phyloP scores from a whole-genome alignment of 2,329 filamentous ascomycete genomes.

The Ophiocordyceps camponoti-leonardi region DNA sequence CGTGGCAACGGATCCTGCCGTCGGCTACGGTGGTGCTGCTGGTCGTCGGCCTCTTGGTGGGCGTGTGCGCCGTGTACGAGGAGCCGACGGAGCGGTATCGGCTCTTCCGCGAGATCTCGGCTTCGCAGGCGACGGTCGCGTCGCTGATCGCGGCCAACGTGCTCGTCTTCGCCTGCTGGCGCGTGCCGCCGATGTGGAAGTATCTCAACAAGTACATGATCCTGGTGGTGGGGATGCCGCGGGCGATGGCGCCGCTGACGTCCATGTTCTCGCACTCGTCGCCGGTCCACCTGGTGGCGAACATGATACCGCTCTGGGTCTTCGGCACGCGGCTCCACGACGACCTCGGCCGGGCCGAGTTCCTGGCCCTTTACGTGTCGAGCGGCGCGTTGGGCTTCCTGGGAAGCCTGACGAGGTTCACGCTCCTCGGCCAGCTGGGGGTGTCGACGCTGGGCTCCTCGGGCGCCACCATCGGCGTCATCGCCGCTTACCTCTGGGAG shows the following conservation, averaged over 20 bases:
- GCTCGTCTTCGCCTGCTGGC: conserved; percentile 40
- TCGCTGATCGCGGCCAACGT: conserved; percentile 43
- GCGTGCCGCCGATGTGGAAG: conserved; percentile 45
- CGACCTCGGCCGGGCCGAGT: conserved; percentile 50
- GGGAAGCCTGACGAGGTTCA: conserved; percentile 33
- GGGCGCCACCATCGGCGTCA: conserved; percentile 43
- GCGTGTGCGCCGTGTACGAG: conserved; percentile 31
- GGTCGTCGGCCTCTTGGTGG: conserved; percentile 23
- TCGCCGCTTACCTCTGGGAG: conserved; percentile 44
- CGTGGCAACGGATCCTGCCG: conserved; percentile 36
- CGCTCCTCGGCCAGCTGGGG: conserved; percentile 25
- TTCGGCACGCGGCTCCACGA: conserved; percentile 52
- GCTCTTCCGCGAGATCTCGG: conserved; percentile 42
- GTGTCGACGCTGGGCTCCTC: conserved; percentile 48
- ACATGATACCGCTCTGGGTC: conserved; percentile 49
- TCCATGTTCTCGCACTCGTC: conserved; percentile 54
- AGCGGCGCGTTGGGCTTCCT: conserved; percentile 41
- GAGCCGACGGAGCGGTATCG: conserved; percentile 33
- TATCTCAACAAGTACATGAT: conserved; percentile 53
- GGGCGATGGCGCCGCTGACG: conserved; percentile 41
- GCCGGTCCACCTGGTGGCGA: conserved; percentile 40
- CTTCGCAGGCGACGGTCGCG: conserved; percentile 46
- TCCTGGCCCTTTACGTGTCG: conserved; percentile 48
- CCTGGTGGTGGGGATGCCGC: conserved; percentile 45
- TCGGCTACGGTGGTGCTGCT: conserved; percentile 29